These are phyloP conservation scores for Tuber indicum DNA, from an alignment of 495 filamentous ascomycete genomes.

Conservation along the genomic window DNA sequence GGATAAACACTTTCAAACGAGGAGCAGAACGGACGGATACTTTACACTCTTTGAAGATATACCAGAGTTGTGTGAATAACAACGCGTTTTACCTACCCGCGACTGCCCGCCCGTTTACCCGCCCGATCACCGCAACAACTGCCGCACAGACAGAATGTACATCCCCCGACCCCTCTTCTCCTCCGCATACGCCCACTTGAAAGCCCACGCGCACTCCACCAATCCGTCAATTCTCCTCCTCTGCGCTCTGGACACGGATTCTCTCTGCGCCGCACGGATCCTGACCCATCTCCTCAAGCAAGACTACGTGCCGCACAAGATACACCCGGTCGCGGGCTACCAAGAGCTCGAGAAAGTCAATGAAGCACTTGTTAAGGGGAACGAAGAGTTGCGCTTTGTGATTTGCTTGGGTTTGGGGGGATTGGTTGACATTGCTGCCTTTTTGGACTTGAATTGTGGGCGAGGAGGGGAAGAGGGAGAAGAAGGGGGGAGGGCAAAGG, in stretches of 20 bases:
- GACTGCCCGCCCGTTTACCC: neutral
- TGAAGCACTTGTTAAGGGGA: constrained; percentile 29
- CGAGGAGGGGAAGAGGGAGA: constrained; percentile 26
- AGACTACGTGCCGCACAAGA: constrained; percentile 98
- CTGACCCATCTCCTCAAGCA: constrained; percentile 83
- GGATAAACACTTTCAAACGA: neutral
- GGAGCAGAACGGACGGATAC: neutral
- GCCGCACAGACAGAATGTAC: constrained; percentile 65
- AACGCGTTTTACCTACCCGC: neutral
- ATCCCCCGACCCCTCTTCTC: constrained; percentile 82
- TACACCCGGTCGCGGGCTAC: constrained; percentile 89
- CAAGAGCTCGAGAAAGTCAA: constrained; percentile 61
- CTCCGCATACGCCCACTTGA: constrained; percentile 81
- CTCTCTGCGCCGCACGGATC: constrained; percentile 91
- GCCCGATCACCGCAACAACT: neutral
- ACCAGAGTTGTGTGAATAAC: neutral
- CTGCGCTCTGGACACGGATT: constrained; percentile 88
- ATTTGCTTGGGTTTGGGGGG: constrained; percentile 90
- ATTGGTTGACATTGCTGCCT: constrained; percentile 70
- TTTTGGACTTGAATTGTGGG: constrained; percentile 59
- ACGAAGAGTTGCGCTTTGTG: constrained; percentile 51
- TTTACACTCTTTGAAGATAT: neutral
- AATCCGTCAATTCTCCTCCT: constrained; percentile 88
- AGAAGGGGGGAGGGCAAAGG: constrained; percentile 48
- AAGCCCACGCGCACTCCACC: constrained; percentile 69